Conservation (phyloP, 1,139 yeast genomes). For the Lodderomyces orthopsilosis region DNA sequence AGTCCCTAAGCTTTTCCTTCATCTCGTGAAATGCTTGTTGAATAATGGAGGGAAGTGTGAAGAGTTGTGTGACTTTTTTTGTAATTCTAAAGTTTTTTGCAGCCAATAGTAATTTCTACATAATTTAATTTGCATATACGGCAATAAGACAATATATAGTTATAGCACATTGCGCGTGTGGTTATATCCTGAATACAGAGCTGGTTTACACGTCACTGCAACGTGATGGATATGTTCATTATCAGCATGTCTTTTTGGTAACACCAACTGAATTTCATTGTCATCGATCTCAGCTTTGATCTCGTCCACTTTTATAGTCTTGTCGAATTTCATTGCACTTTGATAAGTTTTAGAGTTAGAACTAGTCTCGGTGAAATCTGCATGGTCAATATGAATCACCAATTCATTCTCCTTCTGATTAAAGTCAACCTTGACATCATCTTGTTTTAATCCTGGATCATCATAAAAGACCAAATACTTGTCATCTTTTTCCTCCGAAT, state of each 20-base stretch:
- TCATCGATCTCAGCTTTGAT: slow-evolving; percentile 22
- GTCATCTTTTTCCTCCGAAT: slow-evolving; percentile 23
- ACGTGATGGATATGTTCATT: slow-evolving; percentile 19
- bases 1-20: background rate
- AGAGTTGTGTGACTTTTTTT: background rate
- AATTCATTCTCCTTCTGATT: slow-evolving; percentile 25
- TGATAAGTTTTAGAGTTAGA: slow-evolving; percentile 18
- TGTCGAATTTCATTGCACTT: slow-evolving; percentile 23
- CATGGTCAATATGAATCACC: slow-evolving; percentile 18
- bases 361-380: slow-evolving; percentile 17
- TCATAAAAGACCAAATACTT: slow-evolving; percentile 22
- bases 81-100: background rate
- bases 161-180: no score
- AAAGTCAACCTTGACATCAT: slow-evolving; percentile 25
- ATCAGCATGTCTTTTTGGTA: slow-evolving; percentile 27
- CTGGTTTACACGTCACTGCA: slow-evolving; percentile 9
- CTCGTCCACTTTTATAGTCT: slow-evolving; percentile 22
- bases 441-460: slow-evolving; percentile 20
- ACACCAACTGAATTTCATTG: slow-evolving; percentile 19
- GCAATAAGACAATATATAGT: no score
- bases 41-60: background rate
- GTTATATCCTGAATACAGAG: no score
- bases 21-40: background rate
- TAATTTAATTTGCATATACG: no score
- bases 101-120: background rate